Base-by-base conservation (phyloP, 2,329 filamentous ascomycete genomes). In the Esteya vermicola region DNA sequence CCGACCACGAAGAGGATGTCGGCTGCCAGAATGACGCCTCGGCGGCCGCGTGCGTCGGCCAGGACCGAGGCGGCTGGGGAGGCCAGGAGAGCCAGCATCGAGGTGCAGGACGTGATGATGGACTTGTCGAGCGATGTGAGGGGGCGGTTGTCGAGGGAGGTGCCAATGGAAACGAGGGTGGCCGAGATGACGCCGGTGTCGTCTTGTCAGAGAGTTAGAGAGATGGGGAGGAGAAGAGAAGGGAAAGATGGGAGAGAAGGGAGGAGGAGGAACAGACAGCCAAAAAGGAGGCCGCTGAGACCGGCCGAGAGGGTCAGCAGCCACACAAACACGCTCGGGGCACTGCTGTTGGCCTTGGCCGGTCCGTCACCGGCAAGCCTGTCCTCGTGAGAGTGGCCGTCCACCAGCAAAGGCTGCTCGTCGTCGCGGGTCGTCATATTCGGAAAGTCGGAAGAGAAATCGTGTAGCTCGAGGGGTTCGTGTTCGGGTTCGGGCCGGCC, bases 181-280 rank as follows among this genome's bases (percentile, higher is more conserved):
- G 76, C 73, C 25, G 76, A 81, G 41, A 82, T 79, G 14, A 81
- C 78, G 36, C 78, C 75, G 0, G 75, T 80, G 52, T 79, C 75
- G 51, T 78, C 73, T 78, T 40, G n/a, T n/a, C n/a, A n/a, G n/a
- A n/a, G n/a, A n/a, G n/a, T n/a, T n/a, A n/a, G n/a, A n/a, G 21
- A 2, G 21, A 42, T 49, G 13, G 44, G 36, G 27, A 40, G 30
- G n/a, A 19, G 18, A 10, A 22, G 6, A 39, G 22, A 18, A 36
- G 31, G 38, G 14, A 23, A n/a, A 30, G 14, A 31, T 36, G 20
- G 19, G 19, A 18, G 45, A 47, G 33, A 50, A 36, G 12, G 14
- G 7, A 6, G n/a, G 9, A 12, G 19, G 22, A 27, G 7, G 21
- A 21, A 21, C 16, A 21, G 55, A 75, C 76, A 82, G 51, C 78